Evolutionary conservation across 2,329 filamentous ascomycete genomes (phyloP), one percentile per base, ranked within the genome.

Genomic region (Sporothrix brunneoviolacea): DNA sequence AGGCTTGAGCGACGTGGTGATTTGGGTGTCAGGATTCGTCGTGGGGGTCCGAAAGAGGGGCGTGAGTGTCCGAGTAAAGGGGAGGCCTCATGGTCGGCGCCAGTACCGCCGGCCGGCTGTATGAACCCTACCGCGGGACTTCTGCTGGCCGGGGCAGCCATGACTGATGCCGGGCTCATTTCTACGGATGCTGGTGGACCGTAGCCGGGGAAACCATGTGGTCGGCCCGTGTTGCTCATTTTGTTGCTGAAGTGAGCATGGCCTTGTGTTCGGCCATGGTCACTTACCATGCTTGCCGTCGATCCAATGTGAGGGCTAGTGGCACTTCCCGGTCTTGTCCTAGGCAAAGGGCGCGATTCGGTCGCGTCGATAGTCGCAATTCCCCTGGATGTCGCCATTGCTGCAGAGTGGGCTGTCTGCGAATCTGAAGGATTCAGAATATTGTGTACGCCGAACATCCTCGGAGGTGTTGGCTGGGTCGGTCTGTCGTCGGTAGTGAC

Each of bases 1-100:
- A 77, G 59, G 58, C 76, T 80, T 16, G 73, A 68, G 22, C 75
- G 69, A 54, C 79, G 74, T 36, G 80, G 79, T 9, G 81, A 82
- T 55, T 74, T 71, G 1, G 81, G 78, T 10, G 76, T 81, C 54
- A 82, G 60, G n/a, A 79, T 73, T 30, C 74, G 73, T 55, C 57
- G 46, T 4, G 50, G 66, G 43, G 47, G 58, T 49, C 60, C 63
- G 21, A 66, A 54, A 6, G 62, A 57, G 1, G 62, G 58, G 48
- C 63, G 63, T 21, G 63, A 60, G 21, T 65, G 65, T 21, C 47
- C 33, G 9, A 57, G 51, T 9, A 18, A 28, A 1, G 59, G 56
- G 8, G 67, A 65, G 15, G 67, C 68, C 27, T 58, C 61, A 33
- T 60, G 63, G 9, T 64, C 63, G n/a, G 60, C 13, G 52, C 57